phyloP scores from a whole-genome alignment of 2,329 filamentous ascomycete genomes.

The Nemania abortiva region DNA sequence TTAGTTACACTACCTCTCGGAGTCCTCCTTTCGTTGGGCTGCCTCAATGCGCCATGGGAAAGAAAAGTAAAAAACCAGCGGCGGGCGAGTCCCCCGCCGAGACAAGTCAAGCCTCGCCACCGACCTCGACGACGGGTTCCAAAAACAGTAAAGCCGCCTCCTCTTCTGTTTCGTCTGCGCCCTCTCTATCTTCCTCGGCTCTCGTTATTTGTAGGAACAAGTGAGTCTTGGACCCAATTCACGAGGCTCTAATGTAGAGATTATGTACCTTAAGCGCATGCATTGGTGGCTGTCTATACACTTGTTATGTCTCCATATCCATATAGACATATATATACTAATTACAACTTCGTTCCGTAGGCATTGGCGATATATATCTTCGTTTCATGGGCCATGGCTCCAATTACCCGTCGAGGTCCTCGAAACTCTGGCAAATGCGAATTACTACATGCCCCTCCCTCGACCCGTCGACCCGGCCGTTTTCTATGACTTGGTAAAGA shows the following conservation, averaged over 20 bases:
- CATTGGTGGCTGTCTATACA: neutral
- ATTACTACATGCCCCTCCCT: constrained; percentile 81
- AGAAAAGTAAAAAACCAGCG: constrained; percentile 60
- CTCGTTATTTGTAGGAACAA: constrained; percentile 76
- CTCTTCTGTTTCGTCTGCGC: constrained; percentile 32
- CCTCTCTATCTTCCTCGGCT: constrained; percentile 58
- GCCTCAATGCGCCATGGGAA: constrained; percentile 57
- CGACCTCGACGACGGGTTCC: constrained; percentile 4
- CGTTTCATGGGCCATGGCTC: constrained; percentile 86
- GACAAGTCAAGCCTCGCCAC: constrained; percentile 43
- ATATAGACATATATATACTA: constrained; percentile 8
- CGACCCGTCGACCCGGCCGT: constrained; percentile 82
- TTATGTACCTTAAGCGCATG: neutral
- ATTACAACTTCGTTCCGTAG: constrained; percentile 56
- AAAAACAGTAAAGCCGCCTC: constrained; percentile 36
- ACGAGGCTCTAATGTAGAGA: neutral
- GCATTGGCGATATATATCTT: constrained; percentile 87
- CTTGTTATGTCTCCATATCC: too few species aligned
- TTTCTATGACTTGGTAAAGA: constrained; percentile 87
- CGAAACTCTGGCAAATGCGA: constrained; percentile 81
- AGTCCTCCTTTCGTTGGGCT: neutral
- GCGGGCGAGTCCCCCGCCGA: constrained; percentile 46
- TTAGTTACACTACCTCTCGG: neutral
- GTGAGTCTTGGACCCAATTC: constrained; percentile 59
- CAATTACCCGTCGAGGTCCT: constrained; percentile 83